Conservation (phyloP, 352 stramenopile species). For the Globisporangium nodosum region DNA sequence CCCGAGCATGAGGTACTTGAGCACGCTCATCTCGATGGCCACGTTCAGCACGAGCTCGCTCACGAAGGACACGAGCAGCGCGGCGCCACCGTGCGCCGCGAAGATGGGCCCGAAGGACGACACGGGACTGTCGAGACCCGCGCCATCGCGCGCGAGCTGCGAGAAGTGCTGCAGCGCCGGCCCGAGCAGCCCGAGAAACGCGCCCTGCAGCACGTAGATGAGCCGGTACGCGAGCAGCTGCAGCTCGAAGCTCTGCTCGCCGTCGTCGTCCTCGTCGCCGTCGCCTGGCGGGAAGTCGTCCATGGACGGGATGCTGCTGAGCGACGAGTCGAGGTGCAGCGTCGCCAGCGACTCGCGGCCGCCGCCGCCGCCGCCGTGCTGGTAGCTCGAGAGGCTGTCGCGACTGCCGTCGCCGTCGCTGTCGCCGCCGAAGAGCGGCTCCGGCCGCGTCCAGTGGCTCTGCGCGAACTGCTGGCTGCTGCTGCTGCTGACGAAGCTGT, state of each 20-base stretch:
- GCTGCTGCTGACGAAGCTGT: conserved; percentile 1
- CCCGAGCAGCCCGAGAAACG: conserved; percentile 61
- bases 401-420: conserved; percentile 7
- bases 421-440: conserved; percentile 11
- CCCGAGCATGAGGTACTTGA: conserved; percentile 66
- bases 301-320: conserved; percentile 18
- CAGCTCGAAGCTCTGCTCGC: conserved; percentile 44
- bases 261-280: conserved; percentile 14
- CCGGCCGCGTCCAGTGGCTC: conserved; percentile 1
- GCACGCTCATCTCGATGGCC: conserved; percentile 54
- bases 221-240: conserved; percentile 59
- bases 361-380: conserved; percentile 6
- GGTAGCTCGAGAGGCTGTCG: conserved; percentile 5
- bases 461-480: conserved; percentile 5
- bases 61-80: conserved; percentile 74
- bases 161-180: conserved; percentile 67
- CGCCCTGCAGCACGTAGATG: conserved; percentile 65
- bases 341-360: conserved; percentile 9
- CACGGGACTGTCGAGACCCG: conserved; percentile 40
- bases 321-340: conserved; percentile 17
- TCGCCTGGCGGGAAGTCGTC: conserved; percentile 9
- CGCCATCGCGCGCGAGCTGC: conserved; percentile 26
- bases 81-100: conserved; percentile 57
- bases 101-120: conserved; percentile 73
- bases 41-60: conserved; percentile 71